These are phyloP conservation scores for Coffea eugenioides DNA, from an alignment of 257 asterid genomes.

Conservation along the genomic window DNA sequence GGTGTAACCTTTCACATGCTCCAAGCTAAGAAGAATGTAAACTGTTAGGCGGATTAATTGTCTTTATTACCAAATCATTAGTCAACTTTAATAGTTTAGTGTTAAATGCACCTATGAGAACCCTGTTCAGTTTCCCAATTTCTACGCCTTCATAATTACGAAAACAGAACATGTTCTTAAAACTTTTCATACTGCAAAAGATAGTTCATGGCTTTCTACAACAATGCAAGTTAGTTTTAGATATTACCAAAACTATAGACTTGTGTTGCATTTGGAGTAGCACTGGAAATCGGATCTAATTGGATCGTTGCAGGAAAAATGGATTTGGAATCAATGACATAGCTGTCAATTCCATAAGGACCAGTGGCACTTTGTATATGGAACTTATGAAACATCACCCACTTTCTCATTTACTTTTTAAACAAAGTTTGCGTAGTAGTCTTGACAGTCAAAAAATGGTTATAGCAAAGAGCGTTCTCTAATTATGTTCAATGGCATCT, in stretches of 20 bases:
- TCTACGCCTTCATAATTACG: not conserved
- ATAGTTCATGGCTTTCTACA: no score
- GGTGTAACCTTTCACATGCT: not conserved
- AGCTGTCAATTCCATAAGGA: not conserved
- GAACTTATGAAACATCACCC: not conserved
- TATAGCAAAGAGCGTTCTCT: not conserved
- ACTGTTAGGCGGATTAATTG: not conserved
- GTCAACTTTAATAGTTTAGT: not conserved
- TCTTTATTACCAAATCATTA: not conserved
- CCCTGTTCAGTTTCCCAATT: not conserved
- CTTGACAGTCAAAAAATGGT: not conserved
- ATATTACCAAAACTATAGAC: no score
- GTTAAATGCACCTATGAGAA: not conserved
- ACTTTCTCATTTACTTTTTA: not conserved
- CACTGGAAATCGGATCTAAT: no score
- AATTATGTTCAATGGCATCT: not conserved
- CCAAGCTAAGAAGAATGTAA: not conserved
- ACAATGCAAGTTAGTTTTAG: no score
- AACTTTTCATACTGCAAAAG: no score
- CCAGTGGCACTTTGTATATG: not conserved
- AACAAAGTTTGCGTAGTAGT: not conserved
- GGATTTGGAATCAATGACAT: not conserved
- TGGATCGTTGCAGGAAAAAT: not conserved
- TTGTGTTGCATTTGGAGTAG: no score
- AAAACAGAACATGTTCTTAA: not conserved